Base-by-base conservation (phyloP, 1,284 basidiomycete genomes). In the Apiotrichum domesticum region DNA sequence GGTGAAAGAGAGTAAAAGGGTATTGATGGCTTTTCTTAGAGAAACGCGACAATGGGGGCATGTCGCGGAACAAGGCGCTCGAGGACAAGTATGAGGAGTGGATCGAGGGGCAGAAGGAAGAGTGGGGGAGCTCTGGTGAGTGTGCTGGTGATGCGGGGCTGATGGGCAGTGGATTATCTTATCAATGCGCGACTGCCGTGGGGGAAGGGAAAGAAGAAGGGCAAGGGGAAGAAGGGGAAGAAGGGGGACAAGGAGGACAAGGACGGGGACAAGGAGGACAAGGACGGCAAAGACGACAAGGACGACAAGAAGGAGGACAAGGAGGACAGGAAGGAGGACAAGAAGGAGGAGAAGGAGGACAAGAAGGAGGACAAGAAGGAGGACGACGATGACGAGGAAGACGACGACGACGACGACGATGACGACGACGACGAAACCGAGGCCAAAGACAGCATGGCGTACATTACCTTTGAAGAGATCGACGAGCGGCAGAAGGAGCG, bases 21-120 rank as follows among this genome's bases (percentile, higher is more conserved):
- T 39, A 39, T 39, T 39, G 37, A 21, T 21, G 7, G 37, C 37
- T 39, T 7, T 8, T 39, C 13, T 7, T 39, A 39, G 37, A 39
- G 37, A 8, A 14, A 14, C 41, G 44, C 9, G 6, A 32, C 10
- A 42, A 42, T 5, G 69, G 64, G 42, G 48, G 56, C 46, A 58
- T 77, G 14, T 69, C 67, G 63, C 56, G 75, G 21, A 72, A 75
- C 55, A 67, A 68, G 52, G 63, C 66, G 51, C 58, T 77, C 63
- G 72, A 75, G 56, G 58, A 35, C 34, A 63, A 66, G 44, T 77
- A 77, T 51, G 70, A 71, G 51, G 39, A 52, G 29, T 77, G 75
- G 75, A 71, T 61, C 47, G 40, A 40, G 4, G 66, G 62, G 3
- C 69, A 73, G 50, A 65, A 64, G 56, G 62, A 48, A n/a, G 35